These are phyloP conservation scores for Mentha longifolia DNA, from an alignment of 257 asterid genomes.

Conservation along the genomic window DNA sequence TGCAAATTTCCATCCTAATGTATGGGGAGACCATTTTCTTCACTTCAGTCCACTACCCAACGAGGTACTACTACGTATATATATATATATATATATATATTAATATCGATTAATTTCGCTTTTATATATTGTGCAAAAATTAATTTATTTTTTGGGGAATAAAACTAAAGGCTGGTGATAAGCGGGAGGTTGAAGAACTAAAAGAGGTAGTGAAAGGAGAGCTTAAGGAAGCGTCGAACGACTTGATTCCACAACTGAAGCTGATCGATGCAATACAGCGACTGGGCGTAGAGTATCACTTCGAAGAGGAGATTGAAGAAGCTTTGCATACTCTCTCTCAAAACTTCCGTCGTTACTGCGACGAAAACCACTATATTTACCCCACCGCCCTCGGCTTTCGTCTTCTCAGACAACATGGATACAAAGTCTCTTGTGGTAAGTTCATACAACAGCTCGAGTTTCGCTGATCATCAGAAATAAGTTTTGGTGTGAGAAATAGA, in stretches of 20 bases:
- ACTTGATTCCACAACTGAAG: slow-evolving; percentile 9
- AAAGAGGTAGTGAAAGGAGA: slow-evolving; percentile 31
- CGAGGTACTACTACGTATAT: no score
- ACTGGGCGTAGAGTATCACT: slow-evolving; percentile 41
- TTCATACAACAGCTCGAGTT: no score
- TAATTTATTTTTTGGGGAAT: no score
- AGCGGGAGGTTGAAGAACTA: slow-evolving; percentile 15
- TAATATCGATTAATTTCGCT: no score
- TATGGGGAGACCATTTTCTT: slow-evolving; percentile 27
- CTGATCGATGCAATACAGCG: slow-evolving; percentile 38
- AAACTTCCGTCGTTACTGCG: slow-evolving; percentile 17
- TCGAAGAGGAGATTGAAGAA: slow-evolving; percentile 33
- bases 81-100: no score
- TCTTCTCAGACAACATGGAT: slow-evolving; percentile 39
- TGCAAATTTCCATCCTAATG: slow-evolving; percentile 20
- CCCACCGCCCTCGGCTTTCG: slow-evolving; percentile 33
- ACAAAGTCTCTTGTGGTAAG: slow-evolving; percentile 27
- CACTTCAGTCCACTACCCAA: not conserved
- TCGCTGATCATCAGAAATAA: no score
- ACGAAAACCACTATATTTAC: slow-evolving; percentile 23
- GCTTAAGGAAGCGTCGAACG: not conserved
- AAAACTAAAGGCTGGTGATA: slow-evolving; percentile 23
- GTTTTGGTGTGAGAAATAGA: no score
- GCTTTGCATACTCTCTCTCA: slow-evolving; percentile 20
- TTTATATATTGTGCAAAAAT: no score